These are phyloP conservation scores for Lasiodiplodia sp. DNA, from an alignment of 2,329 filamentous ascomycete genomes.

Conservation along the genomic window DNA sequence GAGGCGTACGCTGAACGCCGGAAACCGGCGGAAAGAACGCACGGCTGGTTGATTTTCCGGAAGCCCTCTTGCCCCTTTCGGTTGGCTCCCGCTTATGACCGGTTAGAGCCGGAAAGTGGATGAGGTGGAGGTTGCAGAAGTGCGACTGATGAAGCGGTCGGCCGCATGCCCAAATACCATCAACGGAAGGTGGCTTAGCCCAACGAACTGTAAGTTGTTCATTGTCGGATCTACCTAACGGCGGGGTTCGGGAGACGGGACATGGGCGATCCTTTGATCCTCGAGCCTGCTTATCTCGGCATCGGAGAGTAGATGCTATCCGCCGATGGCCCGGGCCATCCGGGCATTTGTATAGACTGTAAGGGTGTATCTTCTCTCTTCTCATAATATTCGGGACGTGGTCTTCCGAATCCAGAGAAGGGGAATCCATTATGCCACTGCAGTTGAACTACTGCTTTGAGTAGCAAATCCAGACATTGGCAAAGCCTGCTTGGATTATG, in stretches of 20 bases:
- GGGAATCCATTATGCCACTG: too few species aligned
- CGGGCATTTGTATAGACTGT: not conserved
- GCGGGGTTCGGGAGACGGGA: not conserved
- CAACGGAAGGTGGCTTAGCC: not conserved
- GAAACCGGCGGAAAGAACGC: slow-evolving; percentile 20
- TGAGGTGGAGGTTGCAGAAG: not conserved
- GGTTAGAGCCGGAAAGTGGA: not conserved
- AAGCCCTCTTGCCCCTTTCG: slow-evolving; percentile 1
- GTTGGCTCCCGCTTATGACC: slow-evolving; percentile 11
- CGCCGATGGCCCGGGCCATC: not conserved
- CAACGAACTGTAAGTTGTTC: not conserved
- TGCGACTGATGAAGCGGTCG: not conserved
- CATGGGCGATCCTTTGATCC: not conserved
- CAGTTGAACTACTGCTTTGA: too few species aligned
- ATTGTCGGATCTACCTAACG: not conserved
- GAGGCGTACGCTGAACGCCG: slow-evolving; percentile 6
- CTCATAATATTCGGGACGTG: not conserved
- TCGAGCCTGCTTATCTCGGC: not conserved
- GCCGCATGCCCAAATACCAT: slow-evolving; percentile 3
- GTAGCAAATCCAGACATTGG: too few species aligned
- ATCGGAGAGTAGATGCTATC: not conserved
- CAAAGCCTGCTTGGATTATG: too few species aligned
- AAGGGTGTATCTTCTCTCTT: not conserved
- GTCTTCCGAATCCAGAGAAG: not conserved
- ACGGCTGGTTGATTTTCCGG: slow-evolving; percentile 25